Evolutionary conservation across 1,284 basidiomycete genomes (phyloP).

Genomic region (Jaminaea rosea): DNA sequence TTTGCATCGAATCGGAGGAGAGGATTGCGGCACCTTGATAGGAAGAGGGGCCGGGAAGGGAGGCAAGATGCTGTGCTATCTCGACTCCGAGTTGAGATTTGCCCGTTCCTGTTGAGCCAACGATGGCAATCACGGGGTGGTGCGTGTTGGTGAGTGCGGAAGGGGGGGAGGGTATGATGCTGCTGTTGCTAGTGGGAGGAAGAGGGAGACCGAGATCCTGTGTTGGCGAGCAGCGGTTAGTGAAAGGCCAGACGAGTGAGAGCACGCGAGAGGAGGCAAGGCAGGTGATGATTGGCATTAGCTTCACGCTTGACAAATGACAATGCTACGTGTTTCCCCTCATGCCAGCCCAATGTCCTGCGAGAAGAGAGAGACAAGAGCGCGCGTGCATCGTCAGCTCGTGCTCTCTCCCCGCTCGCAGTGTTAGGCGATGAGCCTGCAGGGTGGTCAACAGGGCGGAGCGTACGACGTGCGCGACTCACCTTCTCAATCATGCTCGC

Average conservation of each 20-base stretch:
- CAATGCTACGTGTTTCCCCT: too few relatives aligned
- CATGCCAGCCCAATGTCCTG: too few relatives aligned
- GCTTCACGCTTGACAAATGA: too few relatives aligned
- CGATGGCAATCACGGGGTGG: conserved; percentile 61
- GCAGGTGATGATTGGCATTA: too few relatives aligned
- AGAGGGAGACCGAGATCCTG: conserved; percentile 11
- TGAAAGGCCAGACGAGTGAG: too few relatives aligned
- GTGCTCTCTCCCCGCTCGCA: too few relatives aligned
- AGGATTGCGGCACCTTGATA: conserved; percentile 56
- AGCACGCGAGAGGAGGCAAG: too few relatives aligned
- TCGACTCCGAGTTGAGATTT: conserved; percentile 89
- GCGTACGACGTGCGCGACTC: too few relatives aligned
- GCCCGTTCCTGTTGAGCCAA: conserved; percentile 92
- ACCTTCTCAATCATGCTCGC: conserved; percentile 42
- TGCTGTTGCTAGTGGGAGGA: background rate
- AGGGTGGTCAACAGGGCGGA: too few relatives aligned
- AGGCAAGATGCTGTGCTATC: conserved; percentile 53
- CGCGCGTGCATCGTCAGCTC: too few relatives aligned
- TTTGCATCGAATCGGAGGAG: conserved; percentile 97
- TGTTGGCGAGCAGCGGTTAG: background rate
- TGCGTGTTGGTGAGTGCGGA: background rate
- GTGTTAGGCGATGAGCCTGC: too few relatives aligned
- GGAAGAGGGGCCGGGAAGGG: background rate
- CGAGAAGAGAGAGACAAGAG: too few relatives aligned
- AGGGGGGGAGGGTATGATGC: background rate